Evolutionary conservation across 805 yeast species (phyloP).

Genomic region (Saccharomycopsis sp.): DNA sequence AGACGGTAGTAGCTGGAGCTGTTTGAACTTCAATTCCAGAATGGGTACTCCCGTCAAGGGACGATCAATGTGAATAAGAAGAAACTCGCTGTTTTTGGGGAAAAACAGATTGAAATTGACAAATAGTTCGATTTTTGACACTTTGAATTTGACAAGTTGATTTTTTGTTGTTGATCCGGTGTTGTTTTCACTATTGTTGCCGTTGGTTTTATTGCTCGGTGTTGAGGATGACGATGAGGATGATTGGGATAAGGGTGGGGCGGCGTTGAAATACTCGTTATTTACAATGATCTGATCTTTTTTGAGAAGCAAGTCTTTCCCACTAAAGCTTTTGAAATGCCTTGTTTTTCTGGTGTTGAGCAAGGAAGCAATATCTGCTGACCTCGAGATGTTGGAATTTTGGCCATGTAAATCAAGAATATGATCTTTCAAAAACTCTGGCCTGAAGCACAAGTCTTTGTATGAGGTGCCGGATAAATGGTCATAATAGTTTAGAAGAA

Average conservation of each 20-base stretch:
- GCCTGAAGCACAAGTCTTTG: constrained; percentile 13
- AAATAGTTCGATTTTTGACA: constrained; percentile 40
- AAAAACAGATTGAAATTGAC: constrained; percentile 51
- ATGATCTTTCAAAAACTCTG: constrained; percentile 19
- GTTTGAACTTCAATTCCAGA: constrained; percentile 16
- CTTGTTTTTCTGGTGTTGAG: constrained; percentile 14
- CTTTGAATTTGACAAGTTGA: constrained; percentile 28
- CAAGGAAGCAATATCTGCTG: constrained; percentile 12
- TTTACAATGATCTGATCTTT: constrained; percentile 12
- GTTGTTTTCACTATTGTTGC: neutral
- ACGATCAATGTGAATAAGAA: constrained; percentile 48
- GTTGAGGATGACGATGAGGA: neutral
- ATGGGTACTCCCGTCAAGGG: constrained; percentile 41
- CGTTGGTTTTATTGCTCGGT: neutral
- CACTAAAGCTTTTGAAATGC: constrained; percentile 7
- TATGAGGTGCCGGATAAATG: constrained; percentile 4
- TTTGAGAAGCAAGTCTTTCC: constrained; percentile 9
- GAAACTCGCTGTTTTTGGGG: constrained; percentile 45
- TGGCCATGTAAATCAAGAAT: constrained; percentile 12
- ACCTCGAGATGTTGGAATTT: constrained; percentile 5
- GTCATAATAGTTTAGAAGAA: constrained; percentile 12
- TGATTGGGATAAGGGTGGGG: no score
- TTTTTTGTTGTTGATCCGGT: no score
- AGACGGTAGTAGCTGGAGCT: constrained; percentile 2
- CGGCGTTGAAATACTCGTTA: neutral